Conservation (phyloP, 805 yeast genomes). For the Saccharomycopsis fermentans region DNA sequence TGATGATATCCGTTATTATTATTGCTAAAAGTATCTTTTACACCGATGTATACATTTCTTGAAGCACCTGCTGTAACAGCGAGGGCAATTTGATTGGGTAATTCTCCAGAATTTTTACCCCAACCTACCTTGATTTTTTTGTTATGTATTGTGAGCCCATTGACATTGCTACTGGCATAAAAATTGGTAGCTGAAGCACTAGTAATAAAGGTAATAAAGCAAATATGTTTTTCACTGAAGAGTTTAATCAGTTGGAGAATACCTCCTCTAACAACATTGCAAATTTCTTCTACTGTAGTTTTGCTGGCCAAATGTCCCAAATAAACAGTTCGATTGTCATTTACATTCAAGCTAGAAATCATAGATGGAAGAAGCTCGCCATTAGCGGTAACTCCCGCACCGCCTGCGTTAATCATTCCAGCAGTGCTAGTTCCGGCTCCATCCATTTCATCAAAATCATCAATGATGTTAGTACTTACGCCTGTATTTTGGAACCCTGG, state of each 20-base stretch:
- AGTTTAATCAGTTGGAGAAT: slow-evolving; percentile 48
- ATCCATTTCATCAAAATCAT: background rate
- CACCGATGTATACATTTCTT: slow-evolving; percentile 66
- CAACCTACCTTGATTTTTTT: slow-evolving; percentile 57
- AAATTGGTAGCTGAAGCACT: slow-evolving; percentile 57
- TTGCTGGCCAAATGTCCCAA: slow-evolving; percentile 56
- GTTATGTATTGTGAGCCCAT: slow-evolving; percentile 52
- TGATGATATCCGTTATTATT: slow-evolving; percentile 21
- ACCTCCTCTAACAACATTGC: slow-evolving; percentile 75
- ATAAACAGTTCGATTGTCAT: slow-evolving; percentile 57
- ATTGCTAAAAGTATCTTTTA: slow-evolving; percentile 33
- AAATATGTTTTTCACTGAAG: slow-evolving; percentile 43
- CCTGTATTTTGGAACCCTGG: background rate
- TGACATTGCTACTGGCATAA: slow-evolving; percentile 47
- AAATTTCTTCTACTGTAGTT: slow-evolving; percentile 61
- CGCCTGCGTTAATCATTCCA: background rate
- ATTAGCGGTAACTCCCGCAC: background rate
- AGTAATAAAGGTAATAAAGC: slow-evolving; percentile 63
- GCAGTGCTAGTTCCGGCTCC: background rate
- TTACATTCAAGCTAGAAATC: slow-evolving; percentile 14
- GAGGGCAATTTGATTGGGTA: slow-evolving; percentile 42
- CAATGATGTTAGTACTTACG: background rate
- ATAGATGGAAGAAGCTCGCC: slow-evolving; percentile 9
- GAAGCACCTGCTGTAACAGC: slow-evolving; percentile 70
- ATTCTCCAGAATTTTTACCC: slow-evolving; percentile 58